phyloP scores from a whole-genome alignment of 345 rosid species.

The Bretschneidera sinensis region DNA sequence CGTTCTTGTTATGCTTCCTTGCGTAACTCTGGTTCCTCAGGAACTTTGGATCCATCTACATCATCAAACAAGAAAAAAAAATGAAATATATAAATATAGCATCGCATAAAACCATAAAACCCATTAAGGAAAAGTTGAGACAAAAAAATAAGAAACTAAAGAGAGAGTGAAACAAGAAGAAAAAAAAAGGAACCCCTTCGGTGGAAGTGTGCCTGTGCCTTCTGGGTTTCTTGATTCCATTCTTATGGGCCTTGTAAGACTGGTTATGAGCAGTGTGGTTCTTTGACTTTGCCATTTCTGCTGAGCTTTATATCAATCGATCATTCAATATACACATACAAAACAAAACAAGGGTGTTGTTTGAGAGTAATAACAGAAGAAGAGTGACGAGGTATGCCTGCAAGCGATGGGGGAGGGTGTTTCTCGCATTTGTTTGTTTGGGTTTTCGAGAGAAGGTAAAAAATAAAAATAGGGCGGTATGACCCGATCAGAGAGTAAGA shows the following conservation, averaged over 20 bases:
- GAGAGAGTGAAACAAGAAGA: background rate
- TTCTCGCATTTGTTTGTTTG: too few species aligned
- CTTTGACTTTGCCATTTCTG: constrained; percentile 28
- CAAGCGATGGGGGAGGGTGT: too few species aligned
- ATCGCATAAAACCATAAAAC: background rate
- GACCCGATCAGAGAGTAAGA: too few species aligned
- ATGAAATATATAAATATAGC: background rate
- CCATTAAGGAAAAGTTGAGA: background rate
- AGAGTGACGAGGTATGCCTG: too few species aligned
- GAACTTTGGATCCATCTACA: constrained; percentile 54
- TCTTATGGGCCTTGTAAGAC: constrained; percentile 28
- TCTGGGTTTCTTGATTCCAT: constrained; percentile 26
- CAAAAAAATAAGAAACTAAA: background rate
- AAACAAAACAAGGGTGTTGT: too few species aligned
- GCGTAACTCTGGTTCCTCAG: constrained; percentile 57
- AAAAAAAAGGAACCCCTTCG: constrained; percentile 14
- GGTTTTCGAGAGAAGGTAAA: too few species aligned
- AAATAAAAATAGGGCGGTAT: too few species aligned
- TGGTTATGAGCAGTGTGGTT: constrained; percentile 32
- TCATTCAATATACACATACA: background rate
- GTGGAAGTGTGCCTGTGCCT: constrained; percentile 22
- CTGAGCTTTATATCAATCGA: background rate
- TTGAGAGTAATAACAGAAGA: too few species aligned
- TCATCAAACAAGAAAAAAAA: background rate
- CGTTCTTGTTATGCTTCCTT: constrained; percentile 42